phyloP scores from a whole-genome alignment of 352 stramenopile genomes.

The Elongisporangium anandrum region DNA sequence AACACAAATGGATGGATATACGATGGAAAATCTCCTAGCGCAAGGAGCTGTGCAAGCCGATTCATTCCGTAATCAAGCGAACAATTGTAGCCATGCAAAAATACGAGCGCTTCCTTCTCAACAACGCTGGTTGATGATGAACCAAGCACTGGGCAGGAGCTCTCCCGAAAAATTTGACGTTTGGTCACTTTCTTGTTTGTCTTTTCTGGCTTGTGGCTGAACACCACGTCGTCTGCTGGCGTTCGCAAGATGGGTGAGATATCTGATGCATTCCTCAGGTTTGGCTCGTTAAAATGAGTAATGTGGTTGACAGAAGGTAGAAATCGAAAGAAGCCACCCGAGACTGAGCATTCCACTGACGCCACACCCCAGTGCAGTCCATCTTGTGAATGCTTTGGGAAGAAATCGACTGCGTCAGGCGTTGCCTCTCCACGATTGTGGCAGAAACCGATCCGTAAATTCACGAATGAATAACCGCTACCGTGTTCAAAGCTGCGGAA shows the following conservation, averaged over 20 bases:
- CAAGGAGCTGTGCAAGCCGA: conserved; percentile 23
- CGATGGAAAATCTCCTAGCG: conserved; percentile 29
- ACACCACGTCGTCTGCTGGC: conserved; percentile 46
- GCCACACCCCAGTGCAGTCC: conserved; percentile 36
- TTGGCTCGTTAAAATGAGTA: background rate
- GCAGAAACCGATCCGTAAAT: conserved; percentile 50
- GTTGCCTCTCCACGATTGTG: conserved; percentile 19
- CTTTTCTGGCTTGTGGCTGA: conserved; percentile 18
- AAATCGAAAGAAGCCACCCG: conserved; percentile 36
- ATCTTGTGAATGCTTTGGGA: conserved; percentile 10
- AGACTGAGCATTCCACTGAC: conserved; percentile 36
- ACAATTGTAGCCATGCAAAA: conserved; percentile 36
- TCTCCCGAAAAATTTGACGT: conserved; percentile 15
- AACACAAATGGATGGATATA: conserved; percentile 39
- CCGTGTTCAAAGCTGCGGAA: conserved; percentile 55
- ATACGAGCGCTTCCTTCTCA: conserved; percentile 20
- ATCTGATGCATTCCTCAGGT: conserved; percentile 20
- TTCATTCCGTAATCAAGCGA: conserved; percentile 31
- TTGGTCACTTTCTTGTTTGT: conserved; percentile 12
- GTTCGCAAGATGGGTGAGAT: conserved; percentile 36
- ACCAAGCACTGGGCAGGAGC: conserved; percentile 13
- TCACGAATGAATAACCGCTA: conserved; percentile 55
- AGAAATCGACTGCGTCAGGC: conserved; percentile 7
- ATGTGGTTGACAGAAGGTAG: conserved; percentile 23
- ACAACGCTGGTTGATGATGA: background rate